These are phyloP conservation scores for Ceratocystis eucalypticola DNA, from an alignment of 2,329 filamentous ascomycete species.

Conservation along the genomic window DNA sequence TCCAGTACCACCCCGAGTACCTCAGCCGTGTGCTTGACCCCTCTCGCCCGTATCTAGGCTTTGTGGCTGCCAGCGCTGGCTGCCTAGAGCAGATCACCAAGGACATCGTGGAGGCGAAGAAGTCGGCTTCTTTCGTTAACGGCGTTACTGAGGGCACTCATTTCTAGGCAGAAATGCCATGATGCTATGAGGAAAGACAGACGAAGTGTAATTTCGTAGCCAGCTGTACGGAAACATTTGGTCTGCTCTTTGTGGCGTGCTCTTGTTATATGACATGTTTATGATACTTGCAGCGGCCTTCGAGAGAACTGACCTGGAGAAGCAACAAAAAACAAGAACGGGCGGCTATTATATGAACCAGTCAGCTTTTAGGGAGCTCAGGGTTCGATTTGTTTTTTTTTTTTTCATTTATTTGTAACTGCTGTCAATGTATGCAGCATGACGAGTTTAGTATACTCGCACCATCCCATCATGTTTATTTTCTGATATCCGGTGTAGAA, in stretches of 20 bases:
- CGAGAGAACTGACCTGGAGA: neutral
- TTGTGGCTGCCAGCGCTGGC: conserved; percentile 65
- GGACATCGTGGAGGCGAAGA: conserved; percentile 22
- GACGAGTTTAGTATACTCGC: neutral
- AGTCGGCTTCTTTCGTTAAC: conserved; percentile 12
- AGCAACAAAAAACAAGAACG: neutral
- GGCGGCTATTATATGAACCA: neutral
- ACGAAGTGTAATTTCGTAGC: neutral
- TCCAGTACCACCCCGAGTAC: conserved; percentile 86
- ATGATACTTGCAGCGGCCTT: neutral
- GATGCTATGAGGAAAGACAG: neutral
- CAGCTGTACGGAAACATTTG: neutral
- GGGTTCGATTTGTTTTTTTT: neutral
- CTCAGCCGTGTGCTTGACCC: conserved; percentile 60
- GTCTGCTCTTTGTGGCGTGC: neutral
- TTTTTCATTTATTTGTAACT: neutral
- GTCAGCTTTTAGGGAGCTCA: neutral
- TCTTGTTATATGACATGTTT: neutral
- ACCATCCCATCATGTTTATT: neutral
- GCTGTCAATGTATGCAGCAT: neutral
- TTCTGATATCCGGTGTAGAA: neutral
- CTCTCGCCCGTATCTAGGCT: conserved; percentile 61
- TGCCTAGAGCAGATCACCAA: conserved; percentile 38
- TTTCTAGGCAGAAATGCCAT: conserved; percentile 6
- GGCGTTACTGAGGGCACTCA: conserved; percentile 16